Conservation (phyloP, 2,329 filamentous ascomycete genomes). For the Paecilomyces dactylethromorphus region DNA sequence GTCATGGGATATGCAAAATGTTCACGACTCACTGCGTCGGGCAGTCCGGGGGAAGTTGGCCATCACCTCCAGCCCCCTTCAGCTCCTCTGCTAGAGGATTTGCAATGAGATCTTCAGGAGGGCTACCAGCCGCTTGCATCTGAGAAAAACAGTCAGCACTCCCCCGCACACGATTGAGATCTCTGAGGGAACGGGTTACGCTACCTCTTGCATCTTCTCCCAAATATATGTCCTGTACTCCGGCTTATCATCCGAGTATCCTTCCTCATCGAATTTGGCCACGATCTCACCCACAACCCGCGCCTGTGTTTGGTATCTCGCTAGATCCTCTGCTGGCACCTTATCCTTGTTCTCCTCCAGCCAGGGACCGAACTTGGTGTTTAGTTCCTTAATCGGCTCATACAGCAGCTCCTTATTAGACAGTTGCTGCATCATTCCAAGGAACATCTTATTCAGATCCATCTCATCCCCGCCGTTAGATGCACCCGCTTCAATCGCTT, state of each 20-base stretch:
- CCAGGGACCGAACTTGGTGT: slow-evolving; percentile 90
- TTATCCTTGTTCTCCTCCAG: slow-evolving; percentile 68
- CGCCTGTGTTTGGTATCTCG: slow-evolving; percentile 76
- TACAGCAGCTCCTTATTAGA: slow-evolving; percentile 98
- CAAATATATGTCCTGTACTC: slow-evolving; percentile 87
- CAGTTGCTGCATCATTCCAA: slow-evolving; percentile 98
- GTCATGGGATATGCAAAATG: neutral
- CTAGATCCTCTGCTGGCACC: slow-evolving; percentile 61
- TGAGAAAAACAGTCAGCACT: slow-evolving; percentile 31
- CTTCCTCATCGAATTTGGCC: slow-evolving; percentile 72
- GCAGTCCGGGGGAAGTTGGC: slow-evolving; percentile 51
- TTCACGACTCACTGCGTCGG: slow-evolving; percentile 49
- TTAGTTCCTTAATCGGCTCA: slow-evolving; percentile 95
- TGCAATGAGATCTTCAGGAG: slow-evolving; percentile 75
- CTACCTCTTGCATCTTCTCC: slow-evolving; percentile 93
- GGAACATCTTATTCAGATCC: slow-evolving; percentile 87
- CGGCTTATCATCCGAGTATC: slow-evolving; percentile 75
- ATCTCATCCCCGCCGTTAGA: slow-evolving; percentile 60
- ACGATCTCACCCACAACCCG: slow-evolving; percentile 79
- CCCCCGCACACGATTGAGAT: neutral
- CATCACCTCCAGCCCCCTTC: slow-evolving; percentile 69
- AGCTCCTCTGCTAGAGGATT: slow-evolving; percentile 61
- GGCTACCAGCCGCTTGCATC: slow-evolving; percentile 96
- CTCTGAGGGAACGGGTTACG: slow-evolving; percentile 18
- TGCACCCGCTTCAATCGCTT: slow-evolving; percentile 68